phyloP scores from a whole-genome alignment of 768 basidiomycete species.

The Suillus spraguei region DNA sequence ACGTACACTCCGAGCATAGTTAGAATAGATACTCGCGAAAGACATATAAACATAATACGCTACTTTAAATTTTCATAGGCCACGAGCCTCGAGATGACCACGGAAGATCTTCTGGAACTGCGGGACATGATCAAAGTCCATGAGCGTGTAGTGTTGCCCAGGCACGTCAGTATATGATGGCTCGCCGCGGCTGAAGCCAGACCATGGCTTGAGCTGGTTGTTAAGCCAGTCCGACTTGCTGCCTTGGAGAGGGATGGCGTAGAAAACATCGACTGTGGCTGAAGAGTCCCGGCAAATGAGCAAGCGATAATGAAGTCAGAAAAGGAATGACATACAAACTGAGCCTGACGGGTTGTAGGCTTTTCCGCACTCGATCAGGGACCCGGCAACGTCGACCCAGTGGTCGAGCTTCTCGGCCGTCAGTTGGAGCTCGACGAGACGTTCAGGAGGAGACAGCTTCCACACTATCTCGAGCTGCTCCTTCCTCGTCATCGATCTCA shows the following conservation, averaged over 20 bases:
- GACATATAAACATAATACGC: no score
- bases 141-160: constrained; percentile 32
- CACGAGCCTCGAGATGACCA: constrained; percentile 26
- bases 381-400: constrained; percentile 33
- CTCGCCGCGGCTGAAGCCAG: constrained; percentile 25
- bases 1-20: neutral
- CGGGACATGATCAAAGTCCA: constrained; percentile 35
- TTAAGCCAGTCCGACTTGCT: constrained; percentile 33
- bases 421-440: constrained; percentile 30
- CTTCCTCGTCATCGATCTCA: constrained; percentile 23
- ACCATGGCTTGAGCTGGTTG: constrained; percentile 31
- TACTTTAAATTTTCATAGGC: constrained; percentile 21
- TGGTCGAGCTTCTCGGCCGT: constrained; percentile 28
- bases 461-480: constrained; percentile 31
- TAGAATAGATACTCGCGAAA: neutral
- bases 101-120: constrained; percentile 34
- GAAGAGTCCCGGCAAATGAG: constrained; percentile 3
- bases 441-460: constrained; percentile 30
- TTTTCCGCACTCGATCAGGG: constrained; percentile 35
- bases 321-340: constrained; percentile 24
- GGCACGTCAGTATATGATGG: constrained; percentile 29
- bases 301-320: neutral
- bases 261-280: constrained; percentile 29
- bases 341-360: constrained; percentile 26
- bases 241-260: constrained; percentile 29